Evolutionary conservation across 768 basidiomycete species (phyloP).

Genomic region (Gautieria morchelliformis): DNA sequence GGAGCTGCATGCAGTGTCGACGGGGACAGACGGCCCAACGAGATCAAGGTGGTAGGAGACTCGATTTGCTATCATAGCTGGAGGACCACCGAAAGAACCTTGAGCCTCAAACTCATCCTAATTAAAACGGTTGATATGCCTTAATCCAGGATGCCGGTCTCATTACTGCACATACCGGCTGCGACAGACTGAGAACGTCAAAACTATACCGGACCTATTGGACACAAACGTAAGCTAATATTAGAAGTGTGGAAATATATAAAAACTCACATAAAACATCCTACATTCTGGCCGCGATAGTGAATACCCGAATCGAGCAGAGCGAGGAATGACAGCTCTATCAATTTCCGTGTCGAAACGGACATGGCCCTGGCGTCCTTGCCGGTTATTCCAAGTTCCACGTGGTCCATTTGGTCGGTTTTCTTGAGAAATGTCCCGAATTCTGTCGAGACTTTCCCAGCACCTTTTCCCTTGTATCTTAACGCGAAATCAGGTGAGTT

Average conservation of each 20-base stretch:
- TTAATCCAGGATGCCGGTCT: neutral
- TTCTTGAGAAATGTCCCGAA: constrained; percentile 31
- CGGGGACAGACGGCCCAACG: constrained; percentile 10
- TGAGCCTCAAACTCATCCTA: neutral
- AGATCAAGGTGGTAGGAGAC: constrained; percentile 11
- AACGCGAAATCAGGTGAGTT: neutral
- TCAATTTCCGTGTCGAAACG: constrained; percentile 24
- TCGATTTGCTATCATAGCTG: constrained; percentile 30
- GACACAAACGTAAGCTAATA: neutral
- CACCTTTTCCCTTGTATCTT: constrained; percentile 20
- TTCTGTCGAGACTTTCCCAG: constrained; percentile 21
- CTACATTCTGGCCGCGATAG: constrained; percentile 32
- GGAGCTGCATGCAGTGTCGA: constrained; percentile 12
- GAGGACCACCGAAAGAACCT: constrained; percentile 26
- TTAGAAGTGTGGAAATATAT: neutral
- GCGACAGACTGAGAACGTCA: constrained; percentile 19
- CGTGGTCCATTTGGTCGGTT: constrained; percentile 25
- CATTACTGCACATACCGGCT: constrained; percentile 17
- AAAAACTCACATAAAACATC: constrained; percentile 21
- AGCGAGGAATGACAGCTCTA: constrained; percentile 31
- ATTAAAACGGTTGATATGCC: neutral
- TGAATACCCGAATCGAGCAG: constrained; percentile 40
- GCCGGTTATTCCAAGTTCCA: constrained; percentile 31
- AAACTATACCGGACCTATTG: constrained; percentile 24
- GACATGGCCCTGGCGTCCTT: constrained; percentile 30